Evolutionary conservation across 345 rosid genomes (phyloP), one percentile per base, ranked within the genome.

Genomic region (Eucalyptus regnans): DNA sequence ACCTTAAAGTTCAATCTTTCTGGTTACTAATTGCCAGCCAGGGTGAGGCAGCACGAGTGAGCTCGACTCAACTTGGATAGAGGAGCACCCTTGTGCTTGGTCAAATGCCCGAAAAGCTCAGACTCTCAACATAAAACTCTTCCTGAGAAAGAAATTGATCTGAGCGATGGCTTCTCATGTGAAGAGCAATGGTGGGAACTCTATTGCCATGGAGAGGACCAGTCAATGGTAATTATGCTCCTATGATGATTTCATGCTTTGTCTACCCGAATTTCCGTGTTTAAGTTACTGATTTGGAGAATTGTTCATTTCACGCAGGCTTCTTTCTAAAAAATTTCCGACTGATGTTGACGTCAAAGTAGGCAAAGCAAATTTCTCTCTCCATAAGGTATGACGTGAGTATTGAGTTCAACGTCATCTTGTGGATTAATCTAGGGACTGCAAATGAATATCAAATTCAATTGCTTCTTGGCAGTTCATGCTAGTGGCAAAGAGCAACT

Each of bases 401-500:
- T 60, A 25, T 15, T 52, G 58, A 12, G 88, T 89, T 41, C 33
- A 12, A 52, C 11, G n/a, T 20, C 52, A 85, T 33, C 33, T 23
- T 66, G 49, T n/a, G 51, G 3, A 29, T 8, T 31, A 33, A 20
- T 52, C 80, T 43, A 33, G 31, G 43, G 6, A 12, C 33, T 37
- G 81, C 76, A 50, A 18, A 15, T 64, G 41, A 52, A 17, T 44
- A 29, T 86, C 52, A 12, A 18, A 86, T 5, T 43, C 27, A 66
- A 17, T 37, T 22, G 43, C 50, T 56, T 16, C 58, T 13, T 58
- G 76, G 86, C 93, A 97, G 99, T 96, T 96, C 94, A 94, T 95
- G 98, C 91, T 97, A 48, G 97, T 95, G 80, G 97, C 98, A 11
- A 97, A 96, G 95, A 95, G 99, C 92, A 97, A 97, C 89, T 93